phyloP scores from a whole-genome alignment of 176 grass and related monocot genomes.

The Carex scoparia region DNA sequence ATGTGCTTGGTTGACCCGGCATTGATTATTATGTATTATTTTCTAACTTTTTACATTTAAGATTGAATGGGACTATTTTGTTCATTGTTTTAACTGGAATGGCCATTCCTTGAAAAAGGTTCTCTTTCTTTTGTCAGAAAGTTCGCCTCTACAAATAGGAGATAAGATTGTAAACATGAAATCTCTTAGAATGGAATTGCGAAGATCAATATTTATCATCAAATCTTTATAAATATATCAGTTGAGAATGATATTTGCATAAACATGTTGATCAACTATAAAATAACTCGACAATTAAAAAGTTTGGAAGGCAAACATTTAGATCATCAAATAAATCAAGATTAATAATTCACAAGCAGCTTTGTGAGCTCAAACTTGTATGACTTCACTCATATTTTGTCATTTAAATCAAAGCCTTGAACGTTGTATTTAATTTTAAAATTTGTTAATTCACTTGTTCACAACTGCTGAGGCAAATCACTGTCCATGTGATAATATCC shows the following conservation, averaged over 20 bases:
- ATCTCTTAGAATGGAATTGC: too few species aligned
- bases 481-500: not conserved
- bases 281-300: not conserved
- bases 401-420: not conserved
- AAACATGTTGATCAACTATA: not conserved
- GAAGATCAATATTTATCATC: too few species aligned
- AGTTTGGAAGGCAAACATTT: not conserved
- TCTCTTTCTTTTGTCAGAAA: too few species aligned
- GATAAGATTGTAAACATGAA: too few species aligned
- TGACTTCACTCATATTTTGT: not conserved
- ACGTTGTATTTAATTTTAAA: not conserved
- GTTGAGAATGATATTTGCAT: not conserved
- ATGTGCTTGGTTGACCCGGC: too few species aligned
- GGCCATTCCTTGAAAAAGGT: too few species aligned
- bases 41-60: too few species aligned
- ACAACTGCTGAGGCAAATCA: not conserved
- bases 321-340: not conserved
- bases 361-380: not conserved
- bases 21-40: too few species aligned
- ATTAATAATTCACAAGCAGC: not conserved
- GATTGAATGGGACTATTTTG: too few species aligned
- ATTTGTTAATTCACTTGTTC: not conserved
- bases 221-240: too few species aligned
- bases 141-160: too few species aligned
- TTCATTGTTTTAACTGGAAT: too few species aligned